phyloP scores from a whole-genome alignment of 2,329 filamentous ascomycete species.

The Colletotrichum cuscutae region DNA sequence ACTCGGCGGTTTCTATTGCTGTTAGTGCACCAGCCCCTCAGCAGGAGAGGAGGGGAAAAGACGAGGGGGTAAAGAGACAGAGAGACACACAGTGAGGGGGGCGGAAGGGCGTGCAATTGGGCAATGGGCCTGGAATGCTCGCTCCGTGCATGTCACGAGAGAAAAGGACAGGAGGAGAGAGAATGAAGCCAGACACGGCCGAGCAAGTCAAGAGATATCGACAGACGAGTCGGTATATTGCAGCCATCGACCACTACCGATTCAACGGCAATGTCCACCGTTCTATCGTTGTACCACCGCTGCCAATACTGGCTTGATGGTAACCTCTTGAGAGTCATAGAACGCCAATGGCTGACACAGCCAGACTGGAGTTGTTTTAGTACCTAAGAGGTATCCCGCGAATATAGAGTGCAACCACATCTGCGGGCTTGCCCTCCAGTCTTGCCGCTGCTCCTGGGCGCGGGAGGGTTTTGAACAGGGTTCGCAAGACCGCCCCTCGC shows the following conservation, averaged over 20 bases:
- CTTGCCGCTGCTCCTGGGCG: constrained; percentile 14
- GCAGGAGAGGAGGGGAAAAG: constrained; percentile 12
- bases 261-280: background rate
- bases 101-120: constrained; percentile 8
- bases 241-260: background rate
- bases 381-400: constrained; percentile 9
- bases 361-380: background rate
- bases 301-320: background rate
- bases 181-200: background rate
- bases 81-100: constrained; percentile 1
- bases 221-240: background rate
- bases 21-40: constrained; percentile 32
- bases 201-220: background rate
- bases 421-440: background rate
- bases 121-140: constrained; percentile 1
- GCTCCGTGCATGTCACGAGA: background rate
- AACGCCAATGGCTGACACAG: background rate
- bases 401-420: constrained; percentile 13
- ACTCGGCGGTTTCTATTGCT: constrained; percentile 27
- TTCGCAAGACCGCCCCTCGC: constrained; percentile 3
- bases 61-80: background rate
- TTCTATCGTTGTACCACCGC: background rate
- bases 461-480: constrained; percentile 25
- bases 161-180: background rate
- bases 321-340: background rate